A percentile compares a stretch with the other conserved stretches of the same genome.
These are phyloP conservation scores for Coemansia sp. DNA, from an alignment of 192 early-diverging fungal genomes.

Conservation along the genomic window DNA sequence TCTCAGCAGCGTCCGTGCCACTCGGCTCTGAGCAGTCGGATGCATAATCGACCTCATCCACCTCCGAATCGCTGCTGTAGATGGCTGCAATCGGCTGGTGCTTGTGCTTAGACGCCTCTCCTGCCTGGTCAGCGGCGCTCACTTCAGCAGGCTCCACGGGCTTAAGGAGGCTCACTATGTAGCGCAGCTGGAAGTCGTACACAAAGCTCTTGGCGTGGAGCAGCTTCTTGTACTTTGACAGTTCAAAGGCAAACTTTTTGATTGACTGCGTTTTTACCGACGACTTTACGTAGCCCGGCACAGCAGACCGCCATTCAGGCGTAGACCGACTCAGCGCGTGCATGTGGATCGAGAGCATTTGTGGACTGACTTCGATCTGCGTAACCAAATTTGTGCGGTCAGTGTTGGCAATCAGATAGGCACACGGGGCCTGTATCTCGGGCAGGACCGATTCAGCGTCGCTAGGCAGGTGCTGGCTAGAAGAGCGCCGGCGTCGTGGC, in stretches of 20 bases:
- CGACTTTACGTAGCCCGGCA: constrained; percentile 46
- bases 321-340: constrained; percentile 48
- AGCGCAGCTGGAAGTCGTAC: constrained; percentile 57
- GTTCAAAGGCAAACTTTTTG: constrained; percentile 51
- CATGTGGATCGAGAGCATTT: constrained; percentile 51
- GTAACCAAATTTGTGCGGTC: constrained; percentile 49
- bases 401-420: constrained; percentile 48
- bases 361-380: constrained; percentile 41
- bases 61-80: constrained; percentile 42
- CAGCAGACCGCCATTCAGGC: constrained; percentile 49
- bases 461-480: background rate
- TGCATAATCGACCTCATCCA: constrained; percentile 2
- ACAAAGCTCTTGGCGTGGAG: constrained; percentile 54
- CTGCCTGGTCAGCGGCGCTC: background rate
- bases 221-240: constrained; percentile 54
- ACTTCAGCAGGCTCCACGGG: constrained; percentile 3
- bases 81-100: background rate
- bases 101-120: background rate
- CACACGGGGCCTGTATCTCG: constrained; percentile 35
- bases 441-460: constrained; percentile 22
- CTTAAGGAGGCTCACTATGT: constrained; percentile 33
- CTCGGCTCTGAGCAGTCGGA: constrained; percentile 16
- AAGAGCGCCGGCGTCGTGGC: constrained; percentile 8
- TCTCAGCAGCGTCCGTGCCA: constrained; percentile 12
- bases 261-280: constrained; percentile 42